A percentile compares a stretch with the other conserved stretches of the same genome.
These are phyloP conservation scores for Yamadazyma ubonensis DNA, from an alignment of 805 yeast genomes.

Conservation along the genomic window DNA sequence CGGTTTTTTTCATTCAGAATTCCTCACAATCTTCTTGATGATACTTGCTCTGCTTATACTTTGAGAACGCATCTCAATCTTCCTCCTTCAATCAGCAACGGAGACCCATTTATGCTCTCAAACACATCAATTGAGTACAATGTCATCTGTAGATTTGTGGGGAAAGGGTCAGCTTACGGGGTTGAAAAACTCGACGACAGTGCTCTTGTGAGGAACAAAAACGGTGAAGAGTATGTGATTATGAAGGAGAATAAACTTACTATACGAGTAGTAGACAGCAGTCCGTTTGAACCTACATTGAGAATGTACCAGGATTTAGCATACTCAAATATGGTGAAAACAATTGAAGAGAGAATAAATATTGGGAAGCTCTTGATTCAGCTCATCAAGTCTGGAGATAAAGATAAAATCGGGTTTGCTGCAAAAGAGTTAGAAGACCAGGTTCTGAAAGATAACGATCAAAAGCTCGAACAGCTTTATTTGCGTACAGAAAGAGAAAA, in stretches of 20 bases:
- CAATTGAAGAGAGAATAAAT: constrained; percentile 27
- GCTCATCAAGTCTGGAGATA: not conserved
- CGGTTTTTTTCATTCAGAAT: constrained; percentile 43
- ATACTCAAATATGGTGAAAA: constrained; percentile 23
- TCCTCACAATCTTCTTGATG: constrained; percentile 38
- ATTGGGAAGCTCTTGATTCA: constrained; percentile 5
- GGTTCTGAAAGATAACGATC: not conserved
- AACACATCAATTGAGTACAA: constrained; percentile 31
- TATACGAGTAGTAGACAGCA: constrained; percentile 10
- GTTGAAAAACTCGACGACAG: constrained; percentile 15
- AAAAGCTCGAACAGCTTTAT: constrained; percentile 23
- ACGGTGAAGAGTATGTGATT: constrained; percentile 41
- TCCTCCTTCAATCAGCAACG: constrained; percentile 37
- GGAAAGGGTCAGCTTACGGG: constrained; percentile 34
- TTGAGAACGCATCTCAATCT: constrained; percentile 28
- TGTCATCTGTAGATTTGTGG: constrained; percentile 38
- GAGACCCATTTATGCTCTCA: constrained; percentile 28
- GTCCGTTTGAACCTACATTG: constrained; percentile 12
- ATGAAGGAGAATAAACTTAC: constrained; percentile 25
- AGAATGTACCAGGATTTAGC: constrained; percentile 21
- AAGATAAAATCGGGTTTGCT: not conserved
- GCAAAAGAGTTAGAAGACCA: constrained; percentile 6
- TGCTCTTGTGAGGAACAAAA: constrained; percentile 29
- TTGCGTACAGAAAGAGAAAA: constrained; percentile 10
- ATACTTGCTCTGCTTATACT: constrained; percentile 34